Evolutionary conservation across 2,329 filamentous ascomycete species (phyloP).

Genomic region (Phaeosphaeriaceae sp.): DNA sequence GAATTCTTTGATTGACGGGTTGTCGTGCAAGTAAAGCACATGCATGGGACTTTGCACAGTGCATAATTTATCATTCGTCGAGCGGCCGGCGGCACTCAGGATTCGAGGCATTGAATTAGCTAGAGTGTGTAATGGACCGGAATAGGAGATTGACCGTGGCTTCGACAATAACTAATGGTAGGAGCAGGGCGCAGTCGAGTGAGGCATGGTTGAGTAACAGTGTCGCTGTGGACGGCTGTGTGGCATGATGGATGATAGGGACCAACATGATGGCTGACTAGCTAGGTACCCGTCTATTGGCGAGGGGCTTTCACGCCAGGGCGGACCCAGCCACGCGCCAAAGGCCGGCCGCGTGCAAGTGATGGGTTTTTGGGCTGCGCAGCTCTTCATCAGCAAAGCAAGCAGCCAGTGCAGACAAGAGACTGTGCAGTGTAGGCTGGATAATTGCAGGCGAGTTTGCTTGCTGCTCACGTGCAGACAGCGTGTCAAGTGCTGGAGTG

Average conservation of each 20-base stretch:
- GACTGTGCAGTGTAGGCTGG: no score
- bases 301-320: conserved; percentile 13
- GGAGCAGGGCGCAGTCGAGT: conserved; percentile 3
- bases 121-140: neutral
- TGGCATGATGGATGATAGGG: conserved; percentile 5
- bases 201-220: conserved; percentile 7
- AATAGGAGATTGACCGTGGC: conserved; percentile 4
- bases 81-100: conserved; percentile 17
- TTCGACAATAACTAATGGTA: conserved; percentile 8
- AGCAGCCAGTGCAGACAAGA: no score
- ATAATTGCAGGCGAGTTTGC: no score
- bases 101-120: conserved; percentile 25
- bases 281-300: conserved; percentile 18
- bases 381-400: conserved; percentile 20
- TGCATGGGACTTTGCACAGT: conserved; percentile 22
- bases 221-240: conserved; percentile 10
- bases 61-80: conserved; percentile 19
- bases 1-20: conserved; percentile 29
- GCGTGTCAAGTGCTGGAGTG: conserved; percentile 15
- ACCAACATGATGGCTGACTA: no score
- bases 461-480: conserved; percentile 29
- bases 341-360: conserved; percentile 12
- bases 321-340: conserved; percentile 26
- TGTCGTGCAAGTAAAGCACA: conserved; percentile 35
- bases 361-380: conserved; percentile 29